Conservation (phyloP, 768 basidiomycete species). For the Mycena galericulata region DNA sequence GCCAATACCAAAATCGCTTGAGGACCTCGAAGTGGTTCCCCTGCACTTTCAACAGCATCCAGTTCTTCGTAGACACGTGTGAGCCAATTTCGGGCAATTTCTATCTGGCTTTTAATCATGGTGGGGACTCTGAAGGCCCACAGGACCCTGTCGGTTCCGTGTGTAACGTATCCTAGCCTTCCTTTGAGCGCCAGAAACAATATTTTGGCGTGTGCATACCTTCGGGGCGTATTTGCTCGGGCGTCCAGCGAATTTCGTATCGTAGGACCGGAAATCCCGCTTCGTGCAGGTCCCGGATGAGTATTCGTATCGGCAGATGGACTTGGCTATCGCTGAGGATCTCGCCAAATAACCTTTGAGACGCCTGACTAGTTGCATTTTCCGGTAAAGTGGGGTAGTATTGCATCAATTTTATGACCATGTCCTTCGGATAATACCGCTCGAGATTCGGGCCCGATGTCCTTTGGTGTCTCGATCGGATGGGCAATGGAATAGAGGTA, state of each 20-base stretch:
- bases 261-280: slow-evolving; percentile 73
- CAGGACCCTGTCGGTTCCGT: slow-evolving; percentile 71
- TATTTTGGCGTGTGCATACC: slow-evolving; percentile 49
- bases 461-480: slow-evolving; percentile 59
- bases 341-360: slow-evolving; percentile 64
- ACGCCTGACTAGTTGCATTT: slow-evolving; percentile 56
- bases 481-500: slow-evolving; percentile 81
- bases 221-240: slow-evolving; percentile 65
- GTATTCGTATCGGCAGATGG: slow-evolving; percentile 72
- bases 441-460: slow-evolving; percentile 69
- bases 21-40: slow-evolving; percentile 45
- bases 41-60: slow-evolving; percentile 51
- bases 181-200: not conserved
- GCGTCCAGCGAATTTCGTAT: slow-evolving; percentile 79
- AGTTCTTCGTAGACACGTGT: slow-evolving; percentile 60
- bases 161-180: slow-evolving; percentile 72
- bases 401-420: slow-evolving; percentile 59
- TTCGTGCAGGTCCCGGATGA: slow-evolving; percentile 68
- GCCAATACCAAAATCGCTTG: slow-evolving; percentile 56
- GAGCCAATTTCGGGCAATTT: slow-evolving; percentile 68
- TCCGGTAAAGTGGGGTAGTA: slow-evolving; percentile 57
- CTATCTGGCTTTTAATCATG: slow-evolving; percentile 59
- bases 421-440: slow-evolving; percentile 67
- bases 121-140: slow-evolving; percentile 70
- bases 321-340: slow-evolving; percentile 74